These are phyloP conservation scores for Penicillium rolfsii DNA, from an alignment of 2,329 filamentous ascomycete species.

Conservation along the genomic window DNA sequence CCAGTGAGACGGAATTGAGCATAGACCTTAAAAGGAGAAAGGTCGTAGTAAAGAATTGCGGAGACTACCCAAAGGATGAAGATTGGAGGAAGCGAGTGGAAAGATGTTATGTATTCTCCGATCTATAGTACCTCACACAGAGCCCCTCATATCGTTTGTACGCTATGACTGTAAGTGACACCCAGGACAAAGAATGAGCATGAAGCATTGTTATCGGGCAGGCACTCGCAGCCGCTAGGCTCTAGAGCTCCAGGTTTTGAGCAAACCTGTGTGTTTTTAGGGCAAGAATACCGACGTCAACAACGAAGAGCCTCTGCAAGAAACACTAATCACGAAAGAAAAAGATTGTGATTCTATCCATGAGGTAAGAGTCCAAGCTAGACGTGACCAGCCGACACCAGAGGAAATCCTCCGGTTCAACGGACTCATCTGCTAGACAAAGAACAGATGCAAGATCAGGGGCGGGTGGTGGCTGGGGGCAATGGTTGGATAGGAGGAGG, in stretches of 20 bases:
- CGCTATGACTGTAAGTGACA: background rate
- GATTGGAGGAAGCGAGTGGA: background rate
- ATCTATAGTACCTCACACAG: background rate
- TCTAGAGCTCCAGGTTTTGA: background rate
- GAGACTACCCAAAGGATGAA: background rate
- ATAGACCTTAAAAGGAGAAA: background rate
- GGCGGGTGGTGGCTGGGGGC: slow-evolving; percentile 7
- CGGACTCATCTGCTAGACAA: slow-evolving; percentile 10
- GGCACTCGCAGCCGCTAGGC: background rate
- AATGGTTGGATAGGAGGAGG: background rate
- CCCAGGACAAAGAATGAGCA: background rate
- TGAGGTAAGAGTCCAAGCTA: slow-evolving; percentile 4
- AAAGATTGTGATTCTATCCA: slow-evolving; percentile 18
- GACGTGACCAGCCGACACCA: slow-evolving; percentile 11
- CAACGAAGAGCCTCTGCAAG: slow-evolving; percentile 6
- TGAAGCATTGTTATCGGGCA: slow-evolving; percentile 5
- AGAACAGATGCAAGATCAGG: slow-evolving; percentile 1
- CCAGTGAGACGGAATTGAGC: background rate
- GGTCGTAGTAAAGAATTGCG: background rate
- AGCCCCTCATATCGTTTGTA: background rate
- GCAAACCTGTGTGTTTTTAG: slow-evolving; percentile 9
- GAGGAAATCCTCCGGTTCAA: background rate
- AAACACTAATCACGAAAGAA: slow-evolving; percentile 12
- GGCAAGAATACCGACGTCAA: slow-evolving; percentile 4
- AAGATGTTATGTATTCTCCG: background rate